Base-by-base conservation (phyloP, 1,139 yeast species). In the Tardiomyces digboiensis region DNA sequence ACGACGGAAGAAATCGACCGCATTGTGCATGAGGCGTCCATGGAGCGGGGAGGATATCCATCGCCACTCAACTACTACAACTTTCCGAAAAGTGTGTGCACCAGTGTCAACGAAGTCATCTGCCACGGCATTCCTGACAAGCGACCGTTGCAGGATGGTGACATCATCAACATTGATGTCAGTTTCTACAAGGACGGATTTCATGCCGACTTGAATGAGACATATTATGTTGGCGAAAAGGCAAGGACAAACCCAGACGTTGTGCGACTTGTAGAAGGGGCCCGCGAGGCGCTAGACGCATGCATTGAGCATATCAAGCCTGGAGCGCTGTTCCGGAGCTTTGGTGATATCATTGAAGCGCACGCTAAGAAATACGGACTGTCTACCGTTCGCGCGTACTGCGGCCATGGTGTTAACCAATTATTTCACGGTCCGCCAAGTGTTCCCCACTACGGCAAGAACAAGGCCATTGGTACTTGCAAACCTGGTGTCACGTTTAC, bases 121-220 rank as follows among this genome's bases (percentile, higher is more conserved):
- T 91, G 99, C 63, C 99, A 91, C 64, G 99, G 99, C 52, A 85
- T 91, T 48, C 98, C 98, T 21, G 98, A 93, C 64, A 75, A 84
- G 66, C 76, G 89, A 45, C 79, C 78, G 37, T 72, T 93, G 50
- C 68, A 86, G 61, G 97, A 91, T 56, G 98, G 99, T 44, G 99
- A 93, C 62, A 91, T 93, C 53, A 74, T 93, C 52, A 93, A 93
- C 62, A 69, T 93, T 52, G 99, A 93, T 62, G 87, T 93, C 42
- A 75, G 96, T 3, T 65, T 93, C 45, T 91, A 75, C 68, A 78
- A 83, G 64, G 78, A 83, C 55, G 98, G 98, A 1, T 78, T 80
- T 67, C 97, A 93, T 66, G 82, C 96, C 3, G 99, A 93, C 65
- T 71, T 93, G 62, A 93, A 93, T 64, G 98, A 91, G 65, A 93